A percentile compares a stretch with the other conserved stretches of the same genome.
phyloP scores from a whole-genome alignment of 495 filamentous ascomycete genomes.

The Baudoinia panamericana region DNA sequence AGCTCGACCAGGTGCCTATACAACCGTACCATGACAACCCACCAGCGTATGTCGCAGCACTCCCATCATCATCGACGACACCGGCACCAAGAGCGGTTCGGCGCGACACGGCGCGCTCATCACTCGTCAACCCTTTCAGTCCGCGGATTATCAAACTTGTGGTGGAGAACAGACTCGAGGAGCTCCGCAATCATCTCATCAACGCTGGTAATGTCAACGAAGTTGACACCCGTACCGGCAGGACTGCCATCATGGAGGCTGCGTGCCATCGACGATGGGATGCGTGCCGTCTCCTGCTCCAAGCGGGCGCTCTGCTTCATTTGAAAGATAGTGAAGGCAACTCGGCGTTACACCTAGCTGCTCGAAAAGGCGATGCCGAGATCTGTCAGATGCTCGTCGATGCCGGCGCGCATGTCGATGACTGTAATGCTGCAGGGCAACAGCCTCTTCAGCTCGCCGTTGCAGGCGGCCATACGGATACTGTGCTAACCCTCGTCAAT shows the following conservation, averaged over 20 bases:
- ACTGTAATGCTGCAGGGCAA: conserved; percentile 9
- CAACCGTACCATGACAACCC: conserved; percentile 7
- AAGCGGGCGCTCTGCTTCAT: conserved; percentile 7
- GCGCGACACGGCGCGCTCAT: background rate
- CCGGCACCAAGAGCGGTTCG: background rate
- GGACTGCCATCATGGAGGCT: conserved; percentile 13
- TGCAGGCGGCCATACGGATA: conserved; percentile 9
- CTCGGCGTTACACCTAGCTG: conserved; percentile 8
- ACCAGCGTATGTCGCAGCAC: conserved; percentile 3
- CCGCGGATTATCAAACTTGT: conserved; percentile 1
- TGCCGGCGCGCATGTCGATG: conserved; percentile 5
- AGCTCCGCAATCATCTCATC: background rate
- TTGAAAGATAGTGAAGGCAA: conserved; percentile 11
- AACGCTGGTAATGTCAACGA: conserved; percentile 8
- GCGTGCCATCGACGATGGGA: conserved; percentile 6
- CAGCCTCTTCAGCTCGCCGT: conserved; percentile 17
- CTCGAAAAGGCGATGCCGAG: conserved; percentile 9
- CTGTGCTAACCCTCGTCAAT: conserved; percentile 13
- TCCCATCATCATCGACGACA: background rate
- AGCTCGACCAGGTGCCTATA: conserved; percentile 6
- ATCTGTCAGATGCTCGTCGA: conserved; percentile 14
- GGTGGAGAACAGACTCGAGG: conserved; percentile 5
- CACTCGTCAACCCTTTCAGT: background rate
- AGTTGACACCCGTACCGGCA: conserved; percentile 2
- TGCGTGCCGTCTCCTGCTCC: conserved; percentile 1